phyloP scores from a whole-genome alignment of 345 rosid species.

The Camelina laxa region DNA sequence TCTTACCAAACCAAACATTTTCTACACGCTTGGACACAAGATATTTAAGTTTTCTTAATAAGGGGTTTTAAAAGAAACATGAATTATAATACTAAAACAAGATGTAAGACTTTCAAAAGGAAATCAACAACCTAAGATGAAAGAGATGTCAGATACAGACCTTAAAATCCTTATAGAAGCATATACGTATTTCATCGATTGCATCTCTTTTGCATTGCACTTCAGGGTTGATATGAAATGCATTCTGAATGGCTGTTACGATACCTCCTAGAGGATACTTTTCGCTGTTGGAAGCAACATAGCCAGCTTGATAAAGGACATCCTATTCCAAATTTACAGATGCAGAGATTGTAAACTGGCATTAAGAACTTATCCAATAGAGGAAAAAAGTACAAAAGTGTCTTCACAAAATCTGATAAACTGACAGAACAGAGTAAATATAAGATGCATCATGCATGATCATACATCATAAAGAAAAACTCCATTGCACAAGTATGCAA shows the following conservation, averaged over 20 bases:
- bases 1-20: background rate
- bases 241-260: slow-evolving; percentile 82
- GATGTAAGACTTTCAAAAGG: background rate
- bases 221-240: slow-evolving; percentile 75
- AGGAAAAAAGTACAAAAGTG: background rate
- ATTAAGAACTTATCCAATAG: slow-evolving; percentile 15
- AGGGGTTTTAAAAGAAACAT: background rate
- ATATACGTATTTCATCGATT: slow-evolving; percentile 72
- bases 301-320: slow-evolving; percentile 84
- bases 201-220: slow-evolving; percentile 71
- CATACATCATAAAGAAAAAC: background rate
- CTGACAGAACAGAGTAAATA: background rate
- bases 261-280: slow-evolving; percentile 93
- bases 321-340: slow-evolving; percentile 48
- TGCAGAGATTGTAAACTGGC: slow-evolving; percentile 22
- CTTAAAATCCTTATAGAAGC: slow-evolving; percentile 90
- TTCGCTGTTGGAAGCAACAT: slow-evolving; percentile 83
- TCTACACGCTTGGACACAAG: slow-evolving; percentile 3
- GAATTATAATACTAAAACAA: background rate
- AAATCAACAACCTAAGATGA: slow-evolving; percentile 27
- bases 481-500: background rate
- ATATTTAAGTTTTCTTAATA: background rate
- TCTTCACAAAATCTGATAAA: slow-evolving; percentile 20
- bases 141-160: slow-evolving; percentile 48
- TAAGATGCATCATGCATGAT: background rate